Base-by-base conservation (phyloP, 2,329 filamentous ascomycete genomes). In the Teratosphaeria viscida region DNA sequence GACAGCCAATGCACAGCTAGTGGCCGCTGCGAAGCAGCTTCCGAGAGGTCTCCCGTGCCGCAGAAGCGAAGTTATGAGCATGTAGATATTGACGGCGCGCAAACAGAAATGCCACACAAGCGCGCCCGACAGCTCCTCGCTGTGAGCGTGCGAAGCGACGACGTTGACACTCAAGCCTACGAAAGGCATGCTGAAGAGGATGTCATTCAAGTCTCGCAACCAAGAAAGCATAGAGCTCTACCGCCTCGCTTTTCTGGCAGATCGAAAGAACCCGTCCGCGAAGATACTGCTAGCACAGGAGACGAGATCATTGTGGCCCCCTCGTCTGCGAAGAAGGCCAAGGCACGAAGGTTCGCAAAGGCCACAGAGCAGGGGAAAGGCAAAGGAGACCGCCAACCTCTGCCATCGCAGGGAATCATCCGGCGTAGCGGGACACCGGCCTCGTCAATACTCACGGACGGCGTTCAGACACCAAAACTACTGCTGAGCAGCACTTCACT, bases 401-500 rank as follows among this genome's bases (percentile, higher is more conserved):
- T 26, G 27, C 37, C 23, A 55, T 57, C 16, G 52, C 56, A 19
- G 52, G 54, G 2, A 61, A 52, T 53, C 52, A 37, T 5, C 34
- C 56, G 10, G 19, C 34, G 16, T 34, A 57, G 47, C 16, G 35
- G 10, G 49, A 53, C 47, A 19, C 49, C 59, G 10, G 19, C 60
- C 12, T 59, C 60, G 11, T 26, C 56, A 12, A 49, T 32, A 57
- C 10, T 57, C 58, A 5, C 57, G 57, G 23, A 54, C 54, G 16
- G 37, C 27, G 61, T 54, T 6, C 58, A 43, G 37, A 43, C 61
- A 16, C 60, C 61, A 10, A 70, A 64, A 47, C 56, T 67, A 23
- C 58, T 70, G 11, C 60, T 71, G 19, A 68, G 64, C 55, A 55
- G 61, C 10, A 64, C 57, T 57, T 55, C 52, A 10, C 52, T 57